phyloP scores from a whole-genome alignment of 2,329 filamentous ascomycete species.

The Cytospora piceicola region DNA sequence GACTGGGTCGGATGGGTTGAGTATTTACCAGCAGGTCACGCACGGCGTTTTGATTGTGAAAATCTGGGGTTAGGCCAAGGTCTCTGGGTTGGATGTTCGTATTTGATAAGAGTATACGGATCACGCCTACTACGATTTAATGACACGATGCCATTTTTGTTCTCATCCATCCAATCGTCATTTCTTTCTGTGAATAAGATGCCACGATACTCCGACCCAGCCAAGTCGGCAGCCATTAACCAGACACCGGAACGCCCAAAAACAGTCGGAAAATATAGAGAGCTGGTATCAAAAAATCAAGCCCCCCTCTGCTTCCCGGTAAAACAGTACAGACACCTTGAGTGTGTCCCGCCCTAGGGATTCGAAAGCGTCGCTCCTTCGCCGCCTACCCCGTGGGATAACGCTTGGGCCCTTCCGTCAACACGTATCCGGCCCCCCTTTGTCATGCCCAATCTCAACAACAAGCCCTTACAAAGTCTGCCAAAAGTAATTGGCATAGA shows the following conservation, averaged over 20 bases:
- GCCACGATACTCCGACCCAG: background rate
- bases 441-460: background rate
- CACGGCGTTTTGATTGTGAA: background rate
- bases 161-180: background rate
- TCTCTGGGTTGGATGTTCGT: background rate
- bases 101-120: background rate
- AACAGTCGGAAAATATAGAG: background rate
- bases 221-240: background rate
- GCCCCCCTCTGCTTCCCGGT: background rate
- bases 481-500: slow-evolving; percentile 98
- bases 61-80: background rate
- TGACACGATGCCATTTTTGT: background rate
- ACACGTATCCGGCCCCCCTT: background rate
- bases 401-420: background rate
- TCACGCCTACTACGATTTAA: slow-evolving; percentile 15
- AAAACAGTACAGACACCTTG: background rate
- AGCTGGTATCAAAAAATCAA: slow-evolving; percentile 6
- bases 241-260: slow-evolving; percentile 14
- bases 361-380: background rate
- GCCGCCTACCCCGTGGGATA: background rate
- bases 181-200: background rate
- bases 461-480: slow-evolving; percentile 68
- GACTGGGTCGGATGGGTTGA: background rate
- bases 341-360: background rate
- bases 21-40: background rate